Percentiles rank a stretch among this genome's conserved stretches.
Evolutionary conservation across 2,329 filamentous ascomycete genomes (phyloP).

Genomic region (Penicillium fuscoglaucum): DNA sequence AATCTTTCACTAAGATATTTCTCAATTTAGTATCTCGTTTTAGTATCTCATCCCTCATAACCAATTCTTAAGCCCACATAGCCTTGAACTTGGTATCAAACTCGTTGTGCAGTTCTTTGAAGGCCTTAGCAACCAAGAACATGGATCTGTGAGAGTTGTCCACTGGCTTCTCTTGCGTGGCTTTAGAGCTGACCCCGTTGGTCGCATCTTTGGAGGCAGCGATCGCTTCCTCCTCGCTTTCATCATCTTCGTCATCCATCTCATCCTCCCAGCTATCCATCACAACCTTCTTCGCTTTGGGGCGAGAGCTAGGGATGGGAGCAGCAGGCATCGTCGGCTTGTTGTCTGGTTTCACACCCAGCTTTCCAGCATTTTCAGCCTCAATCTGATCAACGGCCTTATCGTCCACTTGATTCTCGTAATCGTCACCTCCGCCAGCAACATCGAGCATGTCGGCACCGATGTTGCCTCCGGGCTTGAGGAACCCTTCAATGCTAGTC

Average conservation of each 20-base stretch:
- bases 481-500: conserved; percentile 34
- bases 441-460: conserved; percentile 26
- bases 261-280: conserved; percentile 29
- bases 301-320: background rate
- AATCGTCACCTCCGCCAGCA: conserved; percentile 31
- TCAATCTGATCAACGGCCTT: conserved; percentile 6
- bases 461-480: conserved; percentile 22
- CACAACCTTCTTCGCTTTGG: conserved; percentile 3
- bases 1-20: background rate
- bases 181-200: background rate
- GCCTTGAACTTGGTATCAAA: conserved; percentile 39
- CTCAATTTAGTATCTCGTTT: background rate
- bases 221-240: background rate
- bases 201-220: background rate
- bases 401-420: conserved; percentile 25
- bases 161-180: conserved; percentile 2
- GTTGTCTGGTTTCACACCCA: background rate
- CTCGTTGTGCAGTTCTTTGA: conserved; percentile 32
- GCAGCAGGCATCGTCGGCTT: background rate
- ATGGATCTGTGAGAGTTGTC: conserved; percentile 8
- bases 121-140: conserved; percentile 29
- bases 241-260: conserved; percentile 3
- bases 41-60: background rate
- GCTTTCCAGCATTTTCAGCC: background rate
- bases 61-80: conserved; percentile 31